Conservation (phyloP, 2,329 filamentous ascomycete genomes). For the Beauveria scarabaeidicola region DNA sequence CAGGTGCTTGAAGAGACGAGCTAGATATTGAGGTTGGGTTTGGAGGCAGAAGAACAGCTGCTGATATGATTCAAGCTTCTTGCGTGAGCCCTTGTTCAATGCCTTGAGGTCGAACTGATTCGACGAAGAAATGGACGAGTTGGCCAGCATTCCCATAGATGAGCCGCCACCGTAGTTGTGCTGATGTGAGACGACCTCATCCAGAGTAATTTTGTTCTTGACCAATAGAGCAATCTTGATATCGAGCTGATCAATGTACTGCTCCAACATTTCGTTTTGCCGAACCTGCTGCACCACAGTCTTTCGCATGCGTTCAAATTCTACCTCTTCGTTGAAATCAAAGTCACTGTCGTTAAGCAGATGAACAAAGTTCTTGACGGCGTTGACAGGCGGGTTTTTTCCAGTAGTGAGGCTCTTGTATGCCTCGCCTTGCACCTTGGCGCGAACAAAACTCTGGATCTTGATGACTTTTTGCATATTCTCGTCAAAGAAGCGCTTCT, state of each 20-base stretch:
- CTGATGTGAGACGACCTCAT: conserved; percentile 95
- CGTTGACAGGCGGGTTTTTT: conserved; percentile 93
- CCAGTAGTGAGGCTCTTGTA: conserved; percentile 96
- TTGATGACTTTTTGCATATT: conserved; percentile 99
- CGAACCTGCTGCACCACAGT: conserved; percentile 95
- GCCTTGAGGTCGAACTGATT: conserved; percentile 96
- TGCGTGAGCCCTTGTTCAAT: conserved; percentile 89
- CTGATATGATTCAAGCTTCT: conserved; percentile 94
- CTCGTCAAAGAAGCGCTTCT: conserved; percentile 80
- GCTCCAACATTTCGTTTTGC: conserved; percentile 93
- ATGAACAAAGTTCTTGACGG: conserved; percentile 97
- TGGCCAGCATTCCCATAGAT: conserved; percentile 74
- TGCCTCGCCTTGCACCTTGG: conserved; percentile 90
- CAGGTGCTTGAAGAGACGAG: conserved; percentile 74
- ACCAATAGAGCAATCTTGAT: conserved; percentile 98
- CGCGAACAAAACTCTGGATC: conserved; percentile 92
- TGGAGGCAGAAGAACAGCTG: conserved; percentile 96
- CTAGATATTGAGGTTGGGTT: conserved; percentile 91
- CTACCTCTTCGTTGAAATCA: conserved; percentile 97
- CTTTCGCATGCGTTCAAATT: conserved; percentile 90
- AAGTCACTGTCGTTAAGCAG: conserved; percentile 97
- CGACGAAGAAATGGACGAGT: conserved; percentile 76
- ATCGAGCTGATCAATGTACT: conserved; percentile 96
- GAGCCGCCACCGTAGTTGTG: conserved; percentile 83
- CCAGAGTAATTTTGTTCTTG: conserved; percentile 98